Evolutionary conservation across 371 early-diverging fungal species (phyloP).

Genomic region (Mortierella sp.): DNA sequence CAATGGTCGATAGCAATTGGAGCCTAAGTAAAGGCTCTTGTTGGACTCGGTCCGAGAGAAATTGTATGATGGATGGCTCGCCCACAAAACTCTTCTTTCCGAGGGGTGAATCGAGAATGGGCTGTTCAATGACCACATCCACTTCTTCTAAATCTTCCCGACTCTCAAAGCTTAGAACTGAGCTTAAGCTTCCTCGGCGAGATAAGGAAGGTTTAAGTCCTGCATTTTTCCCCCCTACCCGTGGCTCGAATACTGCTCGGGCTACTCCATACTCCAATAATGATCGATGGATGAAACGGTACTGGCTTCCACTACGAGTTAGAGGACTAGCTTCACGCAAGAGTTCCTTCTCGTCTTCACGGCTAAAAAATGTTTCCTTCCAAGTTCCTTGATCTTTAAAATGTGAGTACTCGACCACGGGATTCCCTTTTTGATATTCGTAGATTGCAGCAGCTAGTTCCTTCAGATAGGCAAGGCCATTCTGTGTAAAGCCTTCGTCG

Average conservation of each 20-base stretch:
- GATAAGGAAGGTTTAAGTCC: not conserved
- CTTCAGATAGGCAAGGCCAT: not conserved
- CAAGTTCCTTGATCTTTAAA: not conserved
- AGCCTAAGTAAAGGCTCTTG: not conserved
- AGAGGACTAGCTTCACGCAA: constrained; percentile 10
- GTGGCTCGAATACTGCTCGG: constrained; percentile 7
- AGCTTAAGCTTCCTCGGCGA: not conserved
- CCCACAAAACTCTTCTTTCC: not conserved
- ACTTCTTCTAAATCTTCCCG: not conserved
- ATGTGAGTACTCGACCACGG: constrained; percentile 7
- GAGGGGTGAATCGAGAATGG: not conserved
- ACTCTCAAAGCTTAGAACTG: not conserved
- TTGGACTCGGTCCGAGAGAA: constrained; percentile 8
- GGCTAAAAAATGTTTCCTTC: constrained; percentile 6
- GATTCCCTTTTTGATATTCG: not conserved
- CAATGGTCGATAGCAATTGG: not conserved
- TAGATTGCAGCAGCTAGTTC: constrained; percentile 1
- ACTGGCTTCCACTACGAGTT: constrained; percentile 9
- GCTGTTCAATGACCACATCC: not conserved
- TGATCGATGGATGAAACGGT: constrained; percentile 15
- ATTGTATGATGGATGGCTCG: constrained; percentile 2
- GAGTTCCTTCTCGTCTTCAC: not conserved
- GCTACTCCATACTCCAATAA: constrained; percentile 7
- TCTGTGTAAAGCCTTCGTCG: not conserved
- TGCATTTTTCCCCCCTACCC: not conserved